Conservation (phyloP, 306 rosid genomes). For the Sindora glabra region DNA sequence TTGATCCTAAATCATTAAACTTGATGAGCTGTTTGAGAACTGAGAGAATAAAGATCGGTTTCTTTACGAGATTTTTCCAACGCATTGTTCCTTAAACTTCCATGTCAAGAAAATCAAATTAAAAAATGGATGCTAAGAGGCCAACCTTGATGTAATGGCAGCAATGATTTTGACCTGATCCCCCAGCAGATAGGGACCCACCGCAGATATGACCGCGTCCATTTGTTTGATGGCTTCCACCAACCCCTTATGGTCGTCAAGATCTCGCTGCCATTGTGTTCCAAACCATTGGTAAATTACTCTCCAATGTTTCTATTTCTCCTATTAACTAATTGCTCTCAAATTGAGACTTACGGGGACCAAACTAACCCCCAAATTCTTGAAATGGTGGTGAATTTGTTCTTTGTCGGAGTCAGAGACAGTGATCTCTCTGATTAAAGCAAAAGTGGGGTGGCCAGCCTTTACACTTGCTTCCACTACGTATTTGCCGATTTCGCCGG, state of each 20-base stretch:
- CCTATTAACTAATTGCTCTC: background rate
- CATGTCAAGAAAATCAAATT: too few relatives aligned
- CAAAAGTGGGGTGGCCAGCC: slow-evolving; percentile 42
- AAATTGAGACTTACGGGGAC: too few relatives aligned
- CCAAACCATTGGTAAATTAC: background rate
- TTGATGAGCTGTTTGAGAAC: too few relatives aligned
- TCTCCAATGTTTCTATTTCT: slow-evolving; percentile 10
- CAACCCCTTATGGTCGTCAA: slow-evolving; percentile 37
- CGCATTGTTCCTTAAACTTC: too few relatives aligned
- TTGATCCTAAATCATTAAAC: too few relatives aligned
- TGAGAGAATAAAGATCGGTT: too few relatives aligned
- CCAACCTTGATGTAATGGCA: slow-evolving; percentile 56
- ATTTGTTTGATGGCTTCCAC: slow-evolving; percentile 50
- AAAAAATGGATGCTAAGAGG: too few relatives aligned
- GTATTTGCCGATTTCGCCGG: slow-evolving; percentile 46
- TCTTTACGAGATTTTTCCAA: too few relatives aligned
- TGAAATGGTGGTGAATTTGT: slow-evolving; percentile 25
- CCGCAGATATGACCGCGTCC: slow-evolving; percentile 46
- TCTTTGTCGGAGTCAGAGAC: slow-evolving; percentile 35
- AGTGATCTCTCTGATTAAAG: slow-evolving; percentile 33
- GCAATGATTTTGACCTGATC: slow-evolving; percentile 52
- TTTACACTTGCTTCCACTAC: slow-evolving; percentile 43
- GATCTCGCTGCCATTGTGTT: slow-evolving; percentile 32
- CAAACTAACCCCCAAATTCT: slow-evolving; percentile 32
- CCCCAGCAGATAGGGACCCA: slow-evolving; percentile 24